These are phyloP conservation scores for Leishmania gerbilli DNA, from an alignment of 208 protist genomes.

Conservation along the genomic window DNA sequence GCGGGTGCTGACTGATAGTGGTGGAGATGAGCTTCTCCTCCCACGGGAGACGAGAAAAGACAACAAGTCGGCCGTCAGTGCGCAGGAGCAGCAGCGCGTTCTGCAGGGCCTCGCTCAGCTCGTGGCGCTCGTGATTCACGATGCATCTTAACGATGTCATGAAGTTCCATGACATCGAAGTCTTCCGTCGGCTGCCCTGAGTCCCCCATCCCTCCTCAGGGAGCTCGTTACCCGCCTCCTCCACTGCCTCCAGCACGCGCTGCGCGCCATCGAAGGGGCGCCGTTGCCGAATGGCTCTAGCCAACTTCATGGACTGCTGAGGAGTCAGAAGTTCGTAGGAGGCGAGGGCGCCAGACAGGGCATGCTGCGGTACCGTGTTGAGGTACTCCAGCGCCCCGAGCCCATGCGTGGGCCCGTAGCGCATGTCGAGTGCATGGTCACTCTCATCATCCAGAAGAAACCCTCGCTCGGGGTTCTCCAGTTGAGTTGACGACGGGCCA, in stretches of 20 bases:
- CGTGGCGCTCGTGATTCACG: constrained; percentile 79
- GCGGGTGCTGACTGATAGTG: constrained; percentile 68
- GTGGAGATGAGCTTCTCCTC: constrained; percentile 75
- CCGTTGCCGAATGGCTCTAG: constrained; percentile 59
- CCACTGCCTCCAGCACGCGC: constrained; percentile 54
- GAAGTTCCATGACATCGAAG: constrained; percentile 88
- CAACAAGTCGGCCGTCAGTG: constrained; percentile 71
- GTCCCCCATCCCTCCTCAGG: constrained; percentile 76
- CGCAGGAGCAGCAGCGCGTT: constrained; percentile 75
- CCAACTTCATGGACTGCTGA: constrained; percentile 83
- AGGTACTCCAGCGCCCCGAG: constrained; percentile 74
- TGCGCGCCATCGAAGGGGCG: constrained; percentile 58
- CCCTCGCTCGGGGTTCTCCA: constrained; percentile 75
- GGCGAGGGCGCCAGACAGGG: constrained; percentile 47
- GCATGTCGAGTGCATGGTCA: constrained; percentile 81
- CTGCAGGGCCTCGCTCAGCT: constrained; percentile 67
- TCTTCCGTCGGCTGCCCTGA: constrained; percentile 62
- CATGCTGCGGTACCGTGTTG: constrained; percentile 77
- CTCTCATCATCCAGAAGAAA: constrained; percentile 76
- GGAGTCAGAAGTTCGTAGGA: constrained; percentile 70
- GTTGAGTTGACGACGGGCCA: constrained; percentile 75
- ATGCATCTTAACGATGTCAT: constrained; percentile 80
- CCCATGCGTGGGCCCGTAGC: constrained; percentile 57
- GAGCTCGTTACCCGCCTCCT: constrained; percentile 60
- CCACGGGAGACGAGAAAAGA: constrained; percentile 74